These are phyloP conservation scores for Puccinia polysora DNA, from an alignment of 1,284 basidiomycete species.

Conservation along the genomic window DNA sequence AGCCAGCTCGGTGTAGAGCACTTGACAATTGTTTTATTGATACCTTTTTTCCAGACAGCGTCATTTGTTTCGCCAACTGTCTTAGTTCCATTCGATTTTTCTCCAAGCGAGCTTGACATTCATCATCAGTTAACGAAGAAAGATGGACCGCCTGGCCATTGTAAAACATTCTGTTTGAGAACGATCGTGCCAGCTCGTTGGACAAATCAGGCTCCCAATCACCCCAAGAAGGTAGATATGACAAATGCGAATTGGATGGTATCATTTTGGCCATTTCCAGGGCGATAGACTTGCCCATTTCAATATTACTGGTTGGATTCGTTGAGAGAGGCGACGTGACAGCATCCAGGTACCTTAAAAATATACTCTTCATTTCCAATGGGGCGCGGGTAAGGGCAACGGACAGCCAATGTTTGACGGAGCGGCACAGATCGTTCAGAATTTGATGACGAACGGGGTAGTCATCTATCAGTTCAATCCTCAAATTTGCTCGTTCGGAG, in stretches of 20 bases:
- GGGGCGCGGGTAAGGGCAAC: constrained; percentile 80
- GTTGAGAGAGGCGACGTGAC: constrained; percentile 28
- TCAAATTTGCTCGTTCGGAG: constrained; percentile 68
- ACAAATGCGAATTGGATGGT: constrained; percentile 40
- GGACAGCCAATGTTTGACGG: constrained; percentile 76
- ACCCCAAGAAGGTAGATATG: constrained; percentile 3
- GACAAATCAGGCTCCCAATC: constrained; percentile 29
- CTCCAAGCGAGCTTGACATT: constrained; percentile 10
- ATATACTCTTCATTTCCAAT: constrained; percentile 81
- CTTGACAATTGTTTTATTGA: constrained; percentile 28
- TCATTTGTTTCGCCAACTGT: constrained; percentile 22
- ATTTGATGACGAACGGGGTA: constrained; percentile 82
- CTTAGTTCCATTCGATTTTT: constrained; percentile 24
- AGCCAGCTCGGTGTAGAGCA: constrained; percentile 37
- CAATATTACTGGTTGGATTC: constrained; percentile 58
- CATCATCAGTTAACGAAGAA: constrained; percentile 30
- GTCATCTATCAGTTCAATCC: constrained; percentile 77
- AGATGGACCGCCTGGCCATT: constrained; percentile 40
- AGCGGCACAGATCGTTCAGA: constrained; percentile 66
- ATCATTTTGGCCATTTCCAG: constrained; percentile 66
- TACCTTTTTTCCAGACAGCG: constrained; percentile 13
- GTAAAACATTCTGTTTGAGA: constrained; percentile 43
- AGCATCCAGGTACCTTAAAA: constrained; percentile 60
- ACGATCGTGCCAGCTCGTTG: constrained; percentile 29
- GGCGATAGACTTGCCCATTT: constrained; percentile 83